Percentiles rank a stretch among this genome's conserved stretches.
Conservation (phyloP, 441 rosid species). For the Eutrema salsugineum region DNA sequence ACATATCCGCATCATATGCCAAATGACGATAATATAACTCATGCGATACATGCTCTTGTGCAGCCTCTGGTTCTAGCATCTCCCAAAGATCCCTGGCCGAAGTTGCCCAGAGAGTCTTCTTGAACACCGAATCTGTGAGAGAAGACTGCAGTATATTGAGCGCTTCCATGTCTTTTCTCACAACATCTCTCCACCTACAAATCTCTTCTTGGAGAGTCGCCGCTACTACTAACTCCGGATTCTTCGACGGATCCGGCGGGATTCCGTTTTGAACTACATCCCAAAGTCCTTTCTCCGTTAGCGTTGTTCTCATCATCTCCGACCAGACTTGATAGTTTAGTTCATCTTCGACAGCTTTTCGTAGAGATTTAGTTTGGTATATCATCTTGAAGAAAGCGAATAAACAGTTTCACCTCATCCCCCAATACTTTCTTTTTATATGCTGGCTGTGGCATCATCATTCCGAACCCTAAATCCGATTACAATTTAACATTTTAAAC, state of each 20-base stretch:
- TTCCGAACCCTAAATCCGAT: too few species aligned
- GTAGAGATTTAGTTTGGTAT: background rate
- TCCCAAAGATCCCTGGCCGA: background rate
- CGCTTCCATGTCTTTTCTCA: slow-evolving; percentile 1
- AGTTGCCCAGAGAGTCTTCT: background rate
- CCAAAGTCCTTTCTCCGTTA: background rate
- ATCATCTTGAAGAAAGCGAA: too few species aligned
- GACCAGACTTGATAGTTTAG: background rate
- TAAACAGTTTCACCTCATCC: too few species aligned
- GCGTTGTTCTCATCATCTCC: background rate
- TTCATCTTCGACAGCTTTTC: background rate
- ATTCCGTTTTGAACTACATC: background rate
- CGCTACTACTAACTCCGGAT: too few species aligned
- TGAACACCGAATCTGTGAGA: background rate
- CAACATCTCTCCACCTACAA: background rate
- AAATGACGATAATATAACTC: background rate
- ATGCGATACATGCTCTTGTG: too few species aligned
- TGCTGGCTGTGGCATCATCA: too few species aligned
- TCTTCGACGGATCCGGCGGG: background rate
- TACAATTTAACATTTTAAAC: too few species aligned
- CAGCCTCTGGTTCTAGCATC: background rate
- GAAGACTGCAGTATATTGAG: slow-evolving; percentile 1
- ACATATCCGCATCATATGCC: background rate
- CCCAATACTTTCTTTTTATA: too few species aligned
- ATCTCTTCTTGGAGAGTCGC: background rate